phyloP scores from a whole-genome alignment of 805 yeast species.

The Candida cerambycidarum region DNA sequence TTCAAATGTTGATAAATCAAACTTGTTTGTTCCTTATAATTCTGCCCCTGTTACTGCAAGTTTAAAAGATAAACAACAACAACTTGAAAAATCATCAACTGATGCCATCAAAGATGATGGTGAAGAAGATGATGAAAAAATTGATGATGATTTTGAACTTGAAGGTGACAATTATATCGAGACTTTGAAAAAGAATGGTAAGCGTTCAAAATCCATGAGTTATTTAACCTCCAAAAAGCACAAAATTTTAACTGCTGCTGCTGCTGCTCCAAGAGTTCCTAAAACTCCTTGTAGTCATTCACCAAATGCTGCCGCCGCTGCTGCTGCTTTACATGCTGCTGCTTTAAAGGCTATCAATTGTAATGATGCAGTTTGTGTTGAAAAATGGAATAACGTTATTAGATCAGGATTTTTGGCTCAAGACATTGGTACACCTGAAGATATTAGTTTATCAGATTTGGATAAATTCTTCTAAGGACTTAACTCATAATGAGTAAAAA shows the following conservation, averaged over 20 bases:
- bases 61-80: constrained; percentile 27
- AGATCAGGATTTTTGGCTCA: constrained; percentile 75
- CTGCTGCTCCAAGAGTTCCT: constrained; percentile 81
- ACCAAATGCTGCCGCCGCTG: constrained; percentile 69
- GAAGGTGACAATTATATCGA: constrained; percentile 37
- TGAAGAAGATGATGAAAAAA: constrained; percentile 15
- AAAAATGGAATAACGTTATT: constrained; percentile 71
- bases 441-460: constrained; percentile 66
- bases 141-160: constrained; percentile 39
- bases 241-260: constrained; percentile 66
- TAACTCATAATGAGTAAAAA: too few species aligned
- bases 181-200: constrained; percentile 45
- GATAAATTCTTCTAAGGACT: constrained; percentile 41
- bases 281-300: constrained; percentile 55
- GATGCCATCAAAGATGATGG: constrained; percentile 6
- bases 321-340: constrained; percentile 71
- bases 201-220: constrained; percentile 67
- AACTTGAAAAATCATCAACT: not conserved
- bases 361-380: constrained; percentile 32
- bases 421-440: constrained; percentile 79
- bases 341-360: constrained; percentile 50
- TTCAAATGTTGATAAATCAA: constrained; percentile 37
- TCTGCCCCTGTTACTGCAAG: constrained; percentile 80
- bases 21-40: constrained; percentile 63
- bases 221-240: constrained; percentile 54